phyloP scores from a whole-genome alignment of 169 alveolate species.

The Condylostoma magnum region DNA sequence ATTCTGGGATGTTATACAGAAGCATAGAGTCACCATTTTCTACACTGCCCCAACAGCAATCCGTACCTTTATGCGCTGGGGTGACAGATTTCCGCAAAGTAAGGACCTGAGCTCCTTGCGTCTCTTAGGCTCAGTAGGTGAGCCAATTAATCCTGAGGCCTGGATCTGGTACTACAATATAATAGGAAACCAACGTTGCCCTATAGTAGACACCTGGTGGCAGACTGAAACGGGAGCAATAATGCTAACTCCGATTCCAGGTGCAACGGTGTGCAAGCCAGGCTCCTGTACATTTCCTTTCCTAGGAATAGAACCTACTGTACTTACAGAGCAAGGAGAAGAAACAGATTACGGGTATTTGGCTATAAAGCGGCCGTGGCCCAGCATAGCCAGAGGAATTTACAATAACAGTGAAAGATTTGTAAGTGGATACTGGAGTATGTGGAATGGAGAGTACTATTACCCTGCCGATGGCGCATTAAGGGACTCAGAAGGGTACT shows the following conservation, averaged over 20 bases:
- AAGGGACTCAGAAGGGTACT: constrained; percentile 92
- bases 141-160: constrained; percentile 74
- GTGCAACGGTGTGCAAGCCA: constrained; percentile 86
- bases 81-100: constrained; percentile 40
- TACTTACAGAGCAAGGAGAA: constrained; percentile 84
- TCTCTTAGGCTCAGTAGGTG: constrained; percentile 51
- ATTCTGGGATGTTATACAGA: constrained; percentile 83
- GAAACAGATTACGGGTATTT: constrained; percentile 83
- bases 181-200: constrained; percentile 60
- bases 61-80: constrained; percentile 84
- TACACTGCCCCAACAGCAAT: constrained; percentile 98
- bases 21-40: constrained; percentile 89
- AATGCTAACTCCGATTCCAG: constrained; percentile 91
- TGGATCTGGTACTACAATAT: constrained; percentile 93
- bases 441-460: constrained; percentile 72
- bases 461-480: constrained; percentile 96
- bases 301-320: constrained; percentile 84
- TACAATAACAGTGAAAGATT: constrained; percentile 4
- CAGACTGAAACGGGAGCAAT: constrained; percentile 97
- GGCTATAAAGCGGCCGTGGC: constrained; percentile 90
- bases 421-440: constrained; percentile 23
- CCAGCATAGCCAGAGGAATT: constrained; percentile 55
- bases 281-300: constrained; percentile 93
- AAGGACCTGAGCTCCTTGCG: constrained; percentile 35
- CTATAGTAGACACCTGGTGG: constrained; percentile 96